Conservation (phyloP, 768 basidiomycete genomes). For the Holtermannia corniformis region DNA sequence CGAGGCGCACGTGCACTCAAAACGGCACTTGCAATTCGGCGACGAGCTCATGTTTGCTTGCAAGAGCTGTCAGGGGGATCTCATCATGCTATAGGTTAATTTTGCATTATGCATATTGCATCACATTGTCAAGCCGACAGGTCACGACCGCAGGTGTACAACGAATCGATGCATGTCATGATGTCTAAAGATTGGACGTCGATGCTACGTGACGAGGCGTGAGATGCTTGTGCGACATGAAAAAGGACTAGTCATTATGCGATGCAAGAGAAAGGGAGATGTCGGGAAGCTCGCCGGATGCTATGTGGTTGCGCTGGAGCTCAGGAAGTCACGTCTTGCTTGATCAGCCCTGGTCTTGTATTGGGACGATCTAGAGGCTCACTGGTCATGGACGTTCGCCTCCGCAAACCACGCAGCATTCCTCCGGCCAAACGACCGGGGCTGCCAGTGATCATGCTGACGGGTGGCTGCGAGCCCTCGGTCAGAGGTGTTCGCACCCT, state of each 20-base stretch:
- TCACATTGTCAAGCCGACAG: neutral
- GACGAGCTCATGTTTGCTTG: constrained; percentile 40
- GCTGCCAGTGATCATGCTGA: neutral
- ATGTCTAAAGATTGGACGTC: too few relatives aligned
- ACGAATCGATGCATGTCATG: too few relatives aligned
- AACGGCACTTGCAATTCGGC: constrained; percentile 24
- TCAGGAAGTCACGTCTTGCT: neutral
- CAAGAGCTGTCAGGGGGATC: constrained; percentile 37
- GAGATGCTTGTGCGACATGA: too few relatives aligned
- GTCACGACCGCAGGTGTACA: neutral
- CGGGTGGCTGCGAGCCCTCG: neutral
- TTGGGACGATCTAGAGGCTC: neutral
- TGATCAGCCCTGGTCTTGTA: neutral
- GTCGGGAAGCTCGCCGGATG: too few relatives aligned
- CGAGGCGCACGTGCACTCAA: neutral
- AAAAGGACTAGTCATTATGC: too few relatives aligned
- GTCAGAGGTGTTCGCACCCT: neutral
- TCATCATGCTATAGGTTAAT: constrained; percentile 25
- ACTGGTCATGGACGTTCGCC: neutral
- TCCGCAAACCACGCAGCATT: neutral
- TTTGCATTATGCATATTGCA: neutral
- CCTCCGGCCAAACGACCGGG: neutral
- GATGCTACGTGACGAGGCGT: too few relatives aligned
- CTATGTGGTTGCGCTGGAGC: neutral
- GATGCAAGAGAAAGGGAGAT: too few relatives aligned